These are phyloP conservation scores for Pinus taeda DNA, from an alignment of 75 land plant species.

Conservation along the genomic window DNA sequence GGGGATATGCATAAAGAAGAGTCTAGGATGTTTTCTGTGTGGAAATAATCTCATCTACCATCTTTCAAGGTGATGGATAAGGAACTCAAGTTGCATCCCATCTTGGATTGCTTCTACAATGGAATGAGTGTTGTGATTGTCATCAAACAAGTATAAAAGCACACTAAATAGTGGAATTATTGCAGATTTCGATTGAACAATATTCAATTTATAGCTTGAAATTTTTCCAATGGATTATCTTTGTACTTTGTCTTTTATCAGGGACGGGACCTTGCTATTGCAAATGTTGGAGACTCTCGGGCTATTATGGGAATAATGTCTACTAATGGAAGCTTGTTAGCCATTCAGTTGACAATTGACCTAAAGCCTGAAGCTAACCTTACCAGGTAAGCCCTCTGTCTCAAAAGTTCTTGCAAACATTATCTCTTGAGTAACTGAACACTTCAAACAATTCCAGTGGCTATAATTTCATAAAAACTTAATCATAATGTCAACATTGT, in stretches of 20 bases:
- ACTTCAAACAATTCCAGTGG: no score
- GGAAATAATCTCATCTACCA: conserved; percentile 54
- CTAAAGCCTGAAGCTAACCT: conserved; percentile 73
- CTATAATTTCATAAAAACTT: neutral
- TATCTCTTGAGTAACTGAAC: neutral
- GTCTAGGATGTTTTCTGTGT: neutral
- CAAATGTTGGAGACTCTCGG: conserved; percentile 91
- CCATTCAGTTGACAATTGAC: conserved; percentile 87
- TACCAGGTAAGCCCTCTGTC: conserved; percentile 54
- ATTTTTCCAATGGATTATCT: neutral
- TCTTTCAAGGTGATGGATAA: conserved; percentile 74
- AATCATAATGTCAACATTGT: neutral
- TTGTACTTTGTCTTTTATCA: conserved; percentile 12
- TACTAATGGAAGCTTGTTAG: conserved; percentile 39
- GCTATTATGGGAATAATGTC: conserved; percentile 76
- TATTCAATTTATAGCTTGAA: neutral
- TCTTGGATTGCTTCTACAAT: conserved; percentile 32
- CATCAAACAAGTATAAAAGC: no score
- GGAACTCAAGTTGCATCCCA: conserved; percentile 36
- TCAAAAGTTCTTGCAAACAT: neutral
- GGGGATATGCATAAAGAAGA: neutral
- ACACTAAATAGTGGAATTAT: neutral
- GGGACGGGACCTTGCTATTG: conserved; percentile 82
- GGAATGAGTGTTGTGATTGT: no score
- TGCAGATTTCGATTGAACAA: neutral